phyloP scores from a whole-genome alignment of 2,329 filamentous ascomycete species.

The Neonectria neomacrospora region DNA sequence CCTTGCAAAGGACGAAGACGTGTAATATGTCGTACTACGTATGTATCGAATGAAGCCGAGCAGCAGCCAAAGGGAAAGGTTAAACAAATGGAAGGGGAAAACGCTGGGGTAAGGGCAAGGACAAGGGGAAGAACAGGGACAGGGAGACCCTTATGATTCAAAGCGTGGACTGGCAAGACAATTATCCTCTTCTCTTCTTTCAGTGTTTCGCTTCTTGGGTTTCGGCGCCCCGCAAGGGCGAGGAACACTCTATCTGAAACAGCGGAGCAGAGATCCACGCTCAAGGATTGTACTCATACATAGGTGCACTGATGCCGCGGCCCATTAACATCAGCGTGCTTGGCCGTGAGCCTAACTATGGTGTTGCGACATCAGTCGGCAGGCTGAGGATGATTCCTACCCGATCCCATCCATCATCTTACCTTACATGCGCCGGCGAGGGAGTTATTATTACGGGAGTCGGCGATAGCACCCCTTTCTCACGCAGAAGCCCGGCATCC shows the following conservation, averaged over 20 bases:
- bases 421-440: conserved; percentile 1
- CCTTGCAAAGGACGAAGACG: neutral
- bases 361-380: conserved; percentile 9
- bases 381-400: conserved; percentile 11
- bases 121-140: conserved; percentile 13
- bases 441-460: neutral
- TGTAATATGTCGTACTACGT: neutral
- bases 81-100: conserved; percentile 6
- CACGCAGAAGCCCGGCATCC: conserved; percentile 16
- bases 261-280: conserved; percentile 30
- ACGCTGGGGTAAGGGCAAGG: neutral
- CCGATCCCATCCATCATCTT: conserved; percentile 12
- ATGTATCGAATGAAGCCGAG: neutral
- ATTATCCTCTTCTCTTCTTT: conserved; percentile 16
- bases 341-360: conserved; percentile 17
- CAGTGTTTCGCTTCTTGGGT: conserved; percentile 40
- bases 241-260: conserved; percentile 42
- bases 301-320: conserved; percentile 1
- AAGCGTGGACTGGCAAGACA: conserved; percentile 9
- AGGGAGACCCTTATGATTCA: conserved; percentile 11
- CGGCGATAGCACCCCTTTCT: conserved; percentile 18
- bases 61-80: conserved; percentile 6
- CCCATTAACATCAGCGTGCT: conserved; percentile 15
- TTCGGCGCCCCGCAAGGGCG: conserved; percentile 26
- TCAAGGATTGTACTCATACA: too few relatives aligned